These are phyloP conservation scores for Neurospora sp. DNA, from an alignment of 495 filamentous ascomycete species.

Conservation along the genomic window DNA sequence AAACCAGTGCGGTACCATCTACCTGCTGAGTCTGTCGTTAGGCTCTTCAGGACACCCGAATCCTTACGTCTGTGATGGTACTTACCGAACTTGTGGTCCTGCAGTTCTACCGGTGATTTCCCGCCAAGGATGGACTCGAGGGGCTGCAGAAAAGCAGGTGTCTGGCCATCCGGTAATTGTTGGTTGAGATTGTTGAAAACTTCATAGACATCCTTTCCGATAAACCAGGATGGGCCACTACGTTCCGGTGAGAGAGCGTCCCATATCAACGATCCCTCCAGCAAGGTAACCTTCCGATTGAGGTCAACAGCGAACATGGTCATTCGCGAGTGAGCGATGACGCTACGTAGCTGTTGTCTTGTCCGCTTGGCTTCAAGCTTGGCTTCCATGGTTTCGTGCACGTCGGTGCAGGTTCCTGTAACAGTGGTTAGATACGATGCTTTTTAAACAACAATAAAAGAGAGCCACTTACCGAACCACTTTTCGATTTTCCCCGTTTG, in stretches of 20 bases:
- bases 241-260: conserved; percentile 21
- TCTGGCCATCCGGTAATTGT: conserved; percentile 23
- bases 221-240: conserved; percentile 22
- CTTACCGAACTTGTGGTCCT: conserved; percentile 40
- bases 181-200: conserved; percentile 38
- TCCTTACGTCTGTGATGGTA: not conserved
- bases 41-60: not conserved
- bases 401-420: conserved; percentile 50
- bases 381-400: conserved; percentile 53
- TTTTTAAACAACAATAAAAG: not conserved
- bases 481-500: conserved; percentile 53
- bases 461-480: conserved; percentile 49
- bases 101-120: conserved; percentile 34
- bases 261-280: conserved; percentile 54
- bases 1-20: conserved; percentile 58
- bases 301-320: conserved; percentile 58
- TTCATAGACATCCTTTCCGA: conserved; percentile 51
- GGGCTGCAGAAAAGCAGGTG: conserved; percentile 36
- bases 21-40: conserved; percentile 25
- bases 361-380: conserved; percentile 48
- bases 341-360: conserved; percentile 52
- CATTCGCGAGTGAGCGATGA: conserved; percentile 57
- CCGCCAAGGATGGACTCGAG: conserved; percentile 51
- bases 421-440: not conserved
- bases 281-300: conserved; percentile 45